These are phyloP conservation scores for Litsea cubeba DNA, from an alignment of 164 flowering plant genomes.

Conservation along the genomic window DNA sequence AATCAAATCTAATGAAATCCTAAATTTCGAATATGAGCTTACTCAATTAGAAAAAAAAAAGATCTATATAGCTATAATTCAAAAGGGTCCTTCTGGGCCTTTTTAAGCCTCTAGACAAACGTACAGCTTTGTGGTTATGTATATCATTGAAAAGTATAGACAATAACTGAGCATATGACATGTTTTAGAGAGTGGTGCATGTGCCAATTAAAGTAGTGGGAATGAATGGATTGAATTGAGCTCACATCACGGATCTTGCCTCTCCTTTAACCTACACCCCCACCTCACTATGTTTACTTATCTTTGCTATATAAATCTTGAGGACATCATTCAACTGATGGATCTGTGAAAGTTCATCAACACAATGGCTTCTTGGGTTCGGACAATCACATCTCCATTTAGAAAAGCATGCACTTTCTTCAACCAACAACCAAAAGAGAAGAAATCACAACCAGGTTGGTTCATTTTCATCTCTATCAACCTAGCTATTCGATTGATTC, in stretches of 20 bases:
- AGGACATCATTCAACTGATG: not conserved
- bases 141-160: not conserved
- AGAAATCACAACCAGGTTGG: slow-evolving; percentile 25
- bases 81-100: not conserved
- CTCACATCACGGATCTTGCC: slow-evolving; percentile 27
- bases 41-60: no score
- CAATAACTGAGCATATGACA: not conserved
- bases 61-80: not conserved
- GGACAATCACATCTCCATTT: slow-evolving; percentile 64
- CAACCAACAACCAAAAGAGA: slow-evolving; percentile 17
- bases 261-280: slow-evolving; percentile 7
- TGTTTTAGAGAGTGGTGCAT: not conserved
- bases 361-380: slow-evolving; percentile 53
- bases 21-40: not conserved
- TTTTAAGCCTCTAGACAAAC: not conserved
- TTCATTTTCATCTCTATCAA: not conserved
- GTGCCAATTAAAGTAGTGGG: not conserved
- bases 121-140: not conserved
- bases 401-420: slow-evolving; percentile 59
- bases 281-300: not conserved
- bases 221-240: not conserved
- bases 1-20: not conserved
- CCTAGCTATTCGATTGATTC: not conserved
- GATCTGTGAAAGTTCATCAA: not conserved
- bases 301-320: not conserved